A percentile compares a stretch with the other conserved stretches of the same genome.
phyloP scores from a whole-genome alignment of 1,284 basidiomycete genomes.

The Tilletia indica region DNA sequence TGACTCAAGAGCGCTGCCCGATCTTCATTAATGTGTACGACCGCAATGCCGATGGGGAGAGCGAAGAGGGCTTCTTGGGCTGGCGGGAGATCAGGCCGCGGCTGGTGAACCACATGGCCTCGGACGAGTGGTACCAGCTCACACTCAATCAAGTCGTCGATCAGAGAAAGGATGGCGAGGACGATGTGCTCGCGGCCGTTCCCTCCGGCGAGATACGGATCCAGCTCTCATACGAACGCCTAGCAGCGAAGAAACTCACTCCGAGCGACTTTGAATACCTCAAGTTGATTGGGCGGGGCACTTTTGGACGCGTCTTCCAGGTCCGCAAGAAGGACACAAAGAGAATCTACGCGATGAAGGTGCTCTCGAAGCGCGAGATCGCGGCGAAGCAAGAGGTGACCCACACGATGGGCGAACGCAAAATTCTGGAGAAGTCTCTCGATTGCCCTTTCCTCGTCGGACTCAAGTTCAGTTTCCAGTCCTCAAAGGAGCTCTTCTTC shows the following conservation, averaged over 20 bases:
- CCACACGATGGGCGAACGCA: constrained; percentile 98
- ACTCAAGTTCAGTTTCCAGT: constrained; percentile 98
- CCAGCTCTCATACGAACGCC: constrained; percentile 80
- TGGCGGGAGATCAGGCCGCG: constrained; percentile 86
- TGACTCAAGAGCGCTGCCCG: constrained; percentile 83
- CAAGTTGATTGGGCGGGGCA: constrained; percentile 96
- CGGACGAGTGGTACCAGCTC: constrained; percentile 95
- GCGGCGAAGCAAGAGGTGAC: constrained; percentile 98
- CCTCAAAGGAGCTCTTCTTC: constrained; percentile 89
- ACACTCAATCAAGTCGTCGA: constrained; percentile 44
- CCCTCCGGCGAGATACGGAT: constrained; percentile 80
- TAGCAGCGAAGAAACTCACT: constrained; percentile 50
- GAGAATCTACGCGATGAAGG: constrained; percentile 99
- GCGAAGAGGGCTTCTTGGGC: constrained; percentile 80
- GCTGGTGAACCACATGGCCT: constrained; percentile 83
- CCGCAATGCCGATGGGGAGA: constrained; percentile 66
- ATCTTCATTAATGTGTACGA: constrained; percentile 92
- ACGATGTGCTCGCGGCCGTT: constrained; percentile 25
- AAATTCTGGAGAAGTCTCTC: constrained; percentile 90
- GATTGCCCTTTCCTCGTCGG: constrained; percentile 97
- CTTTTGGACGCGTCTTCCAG: constrained; percentile 96
- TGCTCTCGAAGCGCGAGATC: constrained; percentile 97
- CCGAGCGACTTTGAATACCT: constrained; percentile 89
- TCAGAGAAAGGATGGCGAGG: constrained; percentile 20
- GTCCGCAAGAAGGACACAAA: constrained; percentile 96